Base-by-base conservation (phyloP, 163 green algal species). In the Prototheca cutis region DNA sequence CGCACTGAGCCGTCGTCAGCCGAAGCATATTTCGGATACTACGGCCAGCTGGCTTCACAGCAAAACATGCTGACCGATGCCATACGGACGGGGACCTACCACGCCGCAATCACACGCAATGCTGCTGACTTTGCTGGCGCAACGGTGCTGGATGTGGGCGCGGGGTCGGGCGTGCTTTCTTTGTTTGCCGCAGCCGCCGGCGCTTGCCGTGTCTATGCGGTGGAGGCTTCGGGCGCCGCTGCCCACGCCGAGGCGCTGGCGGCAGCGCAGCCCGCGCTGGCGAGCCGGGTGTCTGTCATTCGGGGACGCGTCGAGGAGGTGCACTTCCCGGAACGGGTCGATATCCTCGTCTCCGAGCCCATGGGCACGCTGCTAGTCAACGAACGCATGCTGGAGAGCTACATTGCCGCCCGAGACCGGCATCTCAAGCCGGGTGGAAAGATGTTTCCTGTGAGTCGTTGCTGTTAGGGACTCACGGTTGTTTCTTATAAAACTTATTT, bases 321-420 rank as follows among this genome's bases (percentile, higher is more conserved):
- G 24, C n/a, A 64, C 6, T 53, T 87, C 39, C 62, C 78, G 25
- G 70, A 72, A 23, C 32, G 61, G 28, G 77, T 87, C 21, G 81
- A 89, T 24, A 68, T 88, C 19, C 70, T 89, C 7, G 70, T 89
- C 2, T 78, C 60, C 15, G 88, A 97, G 73, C 90, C 90, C 5
- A 96, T 97, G 87, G 90, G 90, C 40, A 97, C 90, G 7, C 70
- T 97, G 63, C 78, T 97, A 51, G 83, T 97, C 18, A 97, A 97
- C 60, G 90, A 97, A 66, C 80, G 90, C 42, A 97, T 97, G 90
- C 66, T 97, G 33, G 90, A 97, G 75, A 88, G 73, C 4, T 97
- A 95, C 72, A 53, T 97, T 1, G 89, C 84, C 47, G 90, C 90
- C 0, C 74, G 90, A 0, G 82, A 97, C 68, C 68, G 70, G 29